Base-by-base conservation (phyloP, 768 basidiomycete genomes). In the Amyloporia xantha region DNA sequence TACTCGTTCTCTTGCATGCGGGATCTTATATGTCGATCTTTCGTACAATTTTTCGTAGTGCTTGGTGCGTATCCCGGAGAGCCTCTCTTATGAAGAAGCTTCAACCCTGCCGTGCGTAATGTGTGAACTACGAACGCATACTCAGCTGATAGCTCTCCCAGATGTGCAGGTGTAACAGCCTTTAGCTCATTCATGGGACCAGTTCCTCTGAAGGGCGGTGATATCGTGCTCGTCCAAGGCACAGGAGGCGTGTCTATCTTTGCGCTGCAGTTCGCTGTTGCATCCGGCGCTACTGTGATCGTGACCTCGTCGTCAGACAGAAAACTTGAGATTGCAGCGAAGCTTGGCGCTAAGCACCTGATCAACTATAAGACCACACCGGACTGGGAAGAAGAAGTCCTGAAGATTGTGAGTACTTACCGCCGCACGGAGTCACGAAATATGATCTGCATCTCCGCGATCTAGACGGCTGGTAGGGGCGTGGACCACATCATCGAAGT, bases 301-400 rank as follows among this genome's bases (percentile, higher is more conserved):
- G 71, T 72, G 27, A 85, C 82, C 0, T 84, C 82, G 1, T 84
- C 81, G 1, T 80, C 79, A 0, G 80, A 84, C 54, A 71, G 73
- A 40, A 87, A 86, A 55, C 68, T 84, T 11, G 68, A 74, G 52
- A 52, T 74, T 21, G 79, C 72, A 5, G 63, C 68, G 37, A 70
- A 70, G 36, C 71, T 81, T n/a, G 80, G 82, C n/a, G 73, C 70
- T 10, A 69, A 72, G 10, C 66, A 80, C 45, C 55, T 76, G n/a
- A 80, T 86, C 65, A 82, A 85, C 66, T 86, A 85, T 60, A 76
- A 69, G 48, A 73, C 63, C 49, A 69, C 64, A 2, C 73, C 76
- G 1, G 62, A 80, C 35, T 84, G 82, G 82, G 77, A 81, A 36
- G 60, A 75, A 27, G 72, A 79, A 54, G 76, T 74, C 1, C 50